Base-by-base conservation (phyloP, 2,329 filamentous ascomycete genomes). In the Ophiostoma pallidulum region DNA sequence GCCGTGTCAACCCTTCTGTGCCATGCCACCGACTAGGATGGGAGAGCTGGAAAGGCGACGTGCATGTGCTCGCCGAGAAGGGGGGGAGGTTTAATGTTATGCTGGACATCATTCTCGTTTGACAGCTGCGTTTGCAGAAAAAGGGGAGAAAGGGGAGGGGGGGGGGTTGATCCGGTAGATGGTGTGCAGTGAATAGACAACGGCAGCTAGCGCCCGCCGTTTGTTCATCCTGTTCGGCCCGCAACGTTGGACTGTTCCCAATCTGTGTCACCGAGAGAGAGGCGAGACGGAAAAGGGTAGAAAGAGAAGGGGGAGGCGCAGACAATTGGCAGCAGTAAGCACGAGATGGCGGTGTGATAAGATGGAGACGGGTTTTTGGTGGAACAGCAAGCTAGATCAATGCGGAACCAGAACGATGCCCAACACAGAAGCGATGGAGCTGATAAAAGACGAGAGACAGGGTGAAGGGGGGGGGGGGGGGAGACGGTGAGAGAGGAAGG, bases 311-410 rank as follows among this genome's bases (percentile, higher is more conserved):
- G 10, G 31, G 42, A 38, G 20, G 28, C 38, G 13, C 19, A 41
- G 24, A 31, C 12, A n/a, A 36, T 24, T 28, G 29, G 16, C 24
- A 28, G 37, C n/a, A 28, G 16, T 16, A 26, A 16, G 20, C 18
- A 40, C n/a, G 35, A 40, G 10, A 43, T 45, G 47, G 29, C 48
- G 48, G 48, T 49, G 48, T 46, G 43, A 42, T 42, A 19, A 29
- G 16, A 29, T 18, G 39, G 26, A 35, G 4, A 29, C 16, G 39
- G 40, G n/a, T 16, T 22, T 13, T 33, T 31, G 36, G 38, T 41
- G 39, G 39, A 42, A 42, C 38, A 18, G 33, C 20, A 19, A n/a
- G 19, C 36, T 32, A 19, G 41, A 32, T 26, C 37, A 33, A 29
- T 24, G 39, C 8, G n/a, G 13, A 32, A 14, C 13, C 31, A 35